Conservation (phyloP, 2,329 filamentous ascomycete genomes). For the Dactylellina leptospora region DNA sequence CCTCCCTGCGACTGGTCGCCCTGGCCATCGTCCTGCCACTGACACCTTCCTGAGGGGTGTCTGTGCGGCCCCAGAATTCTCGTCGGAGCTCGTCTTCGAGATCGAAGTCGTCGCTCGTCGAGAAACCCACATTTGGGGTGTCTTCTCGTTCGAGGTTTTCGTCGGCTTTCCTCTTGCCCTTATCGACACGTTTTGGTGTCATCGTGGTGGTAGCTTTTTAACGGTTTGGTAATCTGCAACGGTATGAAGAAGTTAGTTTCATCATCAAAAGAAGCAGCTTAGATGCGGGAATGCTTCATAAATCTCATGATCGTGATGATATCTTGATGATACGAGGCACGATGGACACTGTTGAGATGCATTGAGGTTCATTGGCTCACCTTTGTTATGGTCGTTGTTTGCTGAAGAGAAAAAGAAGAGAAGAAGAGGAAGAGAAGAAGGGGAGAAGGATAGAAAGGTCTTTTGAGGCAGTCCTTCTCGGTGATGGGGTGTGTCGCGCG, state of each 20-base stretch:
- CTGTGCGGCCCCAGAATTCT: too few relatives aligned
- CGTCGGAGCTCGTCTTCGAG: not conserved
- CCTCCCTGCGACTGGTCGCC: too few relatives aligned
- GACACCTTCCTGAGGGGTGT: too few relatives aligned
- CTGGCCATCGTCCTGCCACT: too few relatives aligned
- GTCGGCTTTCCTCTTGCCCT: conserved; percentile 9
- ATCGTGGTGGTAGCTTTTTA: not conserved
- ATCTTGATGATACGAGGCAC: not conserved
- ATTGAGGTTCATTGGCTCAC: too few relatives aligned
- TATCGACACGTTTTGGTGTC: not conserved
- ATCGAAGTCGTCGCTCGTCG: conserved; percentile 2
- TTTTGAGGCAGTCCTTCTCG: too few relatives aligned
- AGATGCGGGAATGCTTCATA: too few relatives aligned
- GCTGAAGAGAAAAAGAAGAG: not conserved
- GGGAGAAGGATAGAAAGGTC: conserved; percentile 1
- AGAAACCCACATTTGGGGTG: not conserved
- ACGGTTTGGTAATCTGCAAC: not conserved
- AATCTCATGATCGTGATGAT: too few relatives aligned
- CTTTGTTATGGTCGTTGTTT: not conserved
- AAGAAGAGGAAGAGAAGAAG: conserved; percentile 5
- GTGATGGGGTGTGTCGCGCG: not conserved
- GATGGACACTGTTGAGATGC: too few relatives aligned
- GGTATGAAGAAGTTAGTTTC: conserved; percentile 1
- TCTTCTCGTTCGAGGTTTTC: conserved; percentile 5
- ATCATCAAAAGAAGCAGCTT: too few relatives aligned